These are phyloP conservation scores for Pneumocystis jirovecii DNA, from an alignment of 1,139 yeast genomes.

Conservation along the genomic window DNA sequence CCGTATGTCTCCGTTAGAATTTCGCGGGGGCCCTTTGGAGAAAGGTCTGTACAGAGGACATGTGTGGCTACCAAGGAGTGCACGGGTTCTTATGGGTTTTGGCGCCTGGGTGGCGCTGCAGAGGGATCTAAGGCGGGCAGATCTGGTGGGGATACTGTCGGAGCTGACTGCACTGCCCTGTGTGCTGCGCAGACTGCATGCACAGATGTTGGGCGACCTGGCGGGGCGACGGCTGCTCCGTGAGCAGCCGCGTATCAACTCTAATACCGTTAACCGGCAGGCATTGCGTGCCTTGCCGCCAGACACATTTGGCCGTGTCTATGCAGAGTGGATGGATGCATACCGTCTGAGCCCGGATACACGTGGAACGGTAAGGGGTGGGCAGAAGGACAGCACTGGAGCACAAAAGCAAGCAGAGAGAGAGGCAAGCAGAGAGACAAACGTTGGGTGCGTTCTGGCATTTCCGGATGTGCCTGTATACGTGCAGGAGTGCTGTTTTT, in stretches of 20 bases:
- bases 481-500: too few relatives aligned
- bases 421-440: too few relatives aligned
- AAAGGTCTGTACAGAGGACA: not conserved
- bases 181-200: slow-evolving; percentile 47
- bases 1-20: too few relatives aligned
- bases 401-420: too few relatives aligned
- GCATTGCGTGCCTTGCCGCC: slow-evolving; percentile 45
- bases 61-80: not conserved
- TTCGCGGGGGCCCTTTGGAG: too few relatives aligned
- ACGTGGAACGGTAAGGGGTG: slow-evolving; percentile 58
- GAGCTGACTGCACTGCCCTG: slow-evolving; percentile 74
- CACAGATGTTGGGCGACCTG: slow-evolving; percentile 58
- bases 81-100: not conserved
- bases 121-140: slow-evolving; percentile 31
- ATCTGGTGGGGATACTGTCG: slow-evolving; percentile 82
- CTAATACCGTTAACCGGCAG: slow-evolving; percentile 50
- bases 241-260: slow-evolving; percentile 73
- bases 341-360: slow-evolving; percentile 94
- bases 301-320: slow-evolving; percentile 66
- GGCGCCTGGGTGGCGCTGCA: not conserved
- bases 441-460: too few relatives aligned
- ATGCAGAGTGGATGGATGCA: slow-evolving; percentile 63
- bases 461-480: too few relatives aligned
- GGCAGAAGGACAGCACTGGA: too few relatives aligned
- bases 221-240: slow-evolving; percentile 62